Conservation (phyloP, 1,284 basidiomycete genomes). For the Malassezia equina region DNA sequence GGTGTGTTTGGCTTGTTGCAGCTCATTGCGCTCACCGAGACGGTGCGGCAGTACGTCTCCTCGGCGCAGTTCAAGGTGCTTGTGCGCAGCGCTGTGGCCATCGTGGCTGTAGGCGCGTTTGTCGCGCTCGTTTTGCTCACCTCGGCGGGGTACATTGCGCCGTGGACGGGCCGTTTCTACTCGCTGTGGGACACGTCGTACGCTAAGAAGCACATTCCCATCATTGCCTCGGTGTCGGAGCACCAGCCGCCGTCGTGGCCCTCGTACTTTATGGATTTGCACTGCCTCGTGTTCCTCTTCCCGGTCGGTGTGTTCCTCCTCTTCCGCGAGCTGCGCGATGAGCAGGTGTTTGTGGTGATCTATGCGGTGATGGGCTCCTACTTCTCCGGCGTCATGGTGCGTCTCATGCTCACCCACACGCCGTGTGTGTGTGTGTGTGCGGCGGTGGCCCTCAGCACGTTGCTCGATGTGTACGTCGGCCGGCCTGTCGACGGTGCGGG, state of each 20-base stretch:
- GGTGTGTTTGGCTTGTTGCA: conserved; percentile 94
- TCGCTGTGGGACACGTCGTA: conserved; percentile 99
- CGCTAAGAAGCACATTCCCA: conserved; percentile 91
- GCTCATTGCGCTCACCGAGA: conserved; percentile 84
- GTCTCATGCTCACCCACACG: conserved; percentile 81
- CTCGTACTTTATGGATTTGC: conserved; percentile 97
- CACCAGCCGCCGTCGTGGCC: conserved; percentile 99
- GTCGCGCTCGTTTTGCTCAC: conserved; percentile 58
- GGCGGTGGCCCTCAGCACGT: conserved; percentile 77
- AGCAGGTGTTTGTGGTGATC: conserved; percentile 97
- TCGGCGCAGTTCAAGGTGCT: conserved; percentile 86
- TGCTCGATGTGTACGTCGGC: conserved; percentile 79
- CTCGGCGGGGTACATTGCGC: conserved; percentile 88
- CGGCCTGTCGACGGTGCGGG: not conserved
- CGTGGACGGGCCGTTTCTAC: conserved; percentile 99
- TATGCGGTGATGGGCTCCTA: conserved; percentile 92
- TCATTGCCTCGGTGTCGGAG: conserved; percentile 98
- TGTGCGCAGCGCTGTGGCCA: conserved; percentile 53
- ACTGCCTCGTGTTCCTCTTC: conserved; percentile 95
- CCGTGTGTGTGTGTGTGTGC: conserved; percentile 83
- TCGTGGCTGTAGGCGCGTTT: conserved; percentile 60
- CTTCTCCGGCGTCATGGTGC: conserved; percentile 99
- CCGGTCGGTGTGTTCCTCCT: conserved; percentile 88
- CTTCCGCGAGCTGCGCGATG: conserved; percentile 87
- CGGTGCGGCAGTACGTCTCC: conserved; percentile 77